Evolutionary conservation across 768 basidiomycete genomes (phyloP), one percentile per base, ranked within the genome.

Genomic region (Panaeolus cyanescens): DNA sequence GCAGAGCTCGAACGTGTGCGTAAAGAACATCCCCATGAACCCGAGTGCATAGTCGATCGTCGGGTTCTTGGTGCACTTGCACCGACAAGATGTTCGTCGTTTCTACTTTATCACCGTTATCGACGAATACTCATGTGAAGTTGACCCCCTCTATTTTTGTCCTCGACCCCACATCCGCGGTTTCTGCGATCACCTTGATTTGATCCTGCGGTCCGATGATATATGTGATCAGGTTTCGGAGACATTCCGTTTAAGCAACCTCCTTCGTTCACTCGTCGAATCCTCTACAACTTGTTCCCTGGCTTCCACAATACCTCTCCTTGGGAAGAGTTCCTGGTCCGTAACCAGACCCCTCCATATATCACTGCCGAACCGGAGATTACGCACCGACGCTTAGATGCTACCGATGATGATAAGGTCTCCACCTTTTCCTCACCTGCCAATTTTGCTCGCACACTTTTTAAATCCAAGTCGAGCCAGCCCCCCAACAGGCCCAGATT

Each of bases 21-120:
- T 58, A 71, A 71, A 33, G 86, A 87, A 63, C 91, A 93, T 68
- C 88, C 90, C 40, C 84, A 80, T 50, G 91, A 93, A 72, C 75
- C 83, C 15, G 89, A 88, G 63, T 90, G 87, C 64, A 78, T 91
- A 40, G 67, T 85, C 53, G 85, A 90, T 62, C 77, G 80, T 64
- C 81, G 91, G 55, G 86, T 92, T 55, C 84, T 92, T 56, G 91
- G 91, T 59, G 89, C 89, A 59, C 83, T 93, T 30, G 89, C 90
- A 3, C 90, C 90, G 56, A 89, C 88, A 66, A 82, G 91, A 74
- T 89, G 91, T 91, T 69, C 67, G 85, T 81, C 32, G 54, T 40
- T 40, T 42, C 10, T 42, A 25, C 25, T 50, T 50, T 50, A 15
- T 50, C 45, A 42, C 25, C 25, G 45, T 50, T 50, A 50, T 50